Base-by-base conservation (phyloP, 2,329 filamentous ascomycete genomes). In the Nothophoma quercina region DNA sequence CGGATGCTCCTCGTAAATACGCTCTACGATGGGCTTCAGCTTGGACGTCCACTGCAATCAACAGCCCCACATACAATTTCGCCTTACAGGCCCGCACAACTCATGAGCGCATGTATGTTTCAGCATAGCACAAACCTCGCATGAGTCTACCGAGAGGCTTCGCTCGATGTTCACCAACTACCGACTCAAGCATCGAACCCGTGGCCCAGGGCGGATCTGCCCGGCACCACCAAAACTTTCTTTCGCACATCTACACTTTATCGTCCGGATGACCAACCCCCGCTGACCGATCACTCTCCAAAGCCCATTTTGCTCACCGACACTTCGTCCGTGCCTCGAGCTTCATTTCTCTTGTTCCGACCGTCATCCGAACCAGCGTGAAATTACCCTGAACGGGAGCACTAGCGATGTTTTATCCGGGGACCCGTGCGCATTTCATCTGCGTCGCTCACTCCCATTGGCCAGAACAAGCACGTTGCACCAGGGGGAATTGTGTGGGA, bases 1-100 rank as follows among this genome's bases (percentile, higher is more conserved):
- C 60, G 73, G 71, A 23, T 76, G 73, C 42, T 68, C 54, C 12
- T 63, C 54, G 15, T 66, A 22, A 61, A 35, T 18, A 22, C 16
- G 38, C 35, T 22, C 22, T 28, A 23, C 26, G 28, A 21, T 32
- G 43, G 21, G 13, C 3, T n/a, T 18, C 25, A 47, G 43, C 43
- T 29, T 43, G 39, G 33, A 23, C 32, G 13, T 33, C 42, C 43
- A 36, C 50, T 50, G 44, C 40, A 43, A 51, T 41, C 38, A 36
- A 51, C 25, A 16, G 30, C 16, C 50, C 50, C 43, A 48, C 39
- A 34, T 12, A 26, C 43, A 44, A 43, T 29, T 16, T 43, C 39
- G 38, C 43, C 38, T 6, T 21, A 42, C 50, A 53, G 39, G 43
- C 48, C 43, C 29, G 38, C 50, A 39, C 13, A 40, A 23, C 2